Evolutionary conservation across 495 filamentous ascomycete species (phyloP).

Genomic region (Penicillium flavigenum): DNA sequence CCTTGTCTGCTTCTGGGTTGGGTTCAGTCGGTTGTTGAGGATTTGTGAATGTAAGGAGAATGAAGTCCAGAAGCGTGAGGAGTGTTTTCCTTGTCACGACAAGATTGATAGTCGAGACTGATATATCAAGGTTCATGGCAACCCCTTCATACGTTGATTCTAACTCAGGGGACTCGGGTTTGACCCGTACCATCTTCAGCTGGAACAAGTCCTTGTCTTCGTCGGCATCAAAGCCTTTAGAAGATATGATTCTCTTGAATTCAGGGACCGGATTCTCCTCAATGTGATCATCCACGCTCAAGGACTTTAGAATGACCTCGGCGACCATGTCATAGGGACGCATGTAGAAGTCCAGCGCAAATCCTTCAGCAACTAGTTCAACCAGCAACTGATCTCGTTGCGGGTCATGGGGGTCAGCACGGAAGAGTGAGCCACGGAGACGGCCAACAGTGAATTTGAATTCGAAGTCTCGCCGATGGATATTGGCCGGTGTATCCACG

Average conservation of each 20-base stretch:
- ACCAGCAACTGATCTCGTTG: constrained; percentile 80
- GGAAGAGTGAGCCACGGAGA: constrained; percentile 86
- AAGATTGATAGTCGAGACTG: constrained; percentile 92
- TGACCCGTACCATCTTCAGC: constrained; percentile 86
- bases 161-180: constrained; percentile 89
- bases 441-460: constrained; percentile 94
- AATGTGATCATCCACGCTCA: constrained; percentile 94
- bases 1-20: constrained; percentile 38
- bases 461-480: constrained; percentile 87
- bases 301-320: constrained; percentile 78
- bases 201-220: constrained; percentile 79
- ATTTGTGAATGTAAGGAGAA: constrained; percentile 90
- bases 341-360: constrained; percentile 81
- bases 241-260: constrained; percentile 94
- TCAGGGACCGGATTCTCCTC: constrained; percentile 84
- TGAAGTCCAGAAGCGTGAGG: constrained; percentile 91
- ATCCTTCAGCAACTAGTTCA: constrained; percentile 86
- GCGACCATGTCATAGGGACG: constrained; percentile 89
- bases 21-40: constrained; percentile 50
- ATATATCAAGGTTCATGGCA: constrained; percentile 86
- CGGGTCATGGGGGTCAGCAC: constrained; percentile 75
- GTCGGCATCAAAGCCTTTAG: constrained; percentile 70
- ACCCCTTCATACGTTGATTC: constrained; percentile 87
- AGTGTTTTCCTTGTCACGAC: constrained; percentile 91
- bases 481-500: constrained; percentile 55